Evolutionary conservation across 345 rosid genomes (phyloP).

Genomic region (Salix viminalis): DNA sequence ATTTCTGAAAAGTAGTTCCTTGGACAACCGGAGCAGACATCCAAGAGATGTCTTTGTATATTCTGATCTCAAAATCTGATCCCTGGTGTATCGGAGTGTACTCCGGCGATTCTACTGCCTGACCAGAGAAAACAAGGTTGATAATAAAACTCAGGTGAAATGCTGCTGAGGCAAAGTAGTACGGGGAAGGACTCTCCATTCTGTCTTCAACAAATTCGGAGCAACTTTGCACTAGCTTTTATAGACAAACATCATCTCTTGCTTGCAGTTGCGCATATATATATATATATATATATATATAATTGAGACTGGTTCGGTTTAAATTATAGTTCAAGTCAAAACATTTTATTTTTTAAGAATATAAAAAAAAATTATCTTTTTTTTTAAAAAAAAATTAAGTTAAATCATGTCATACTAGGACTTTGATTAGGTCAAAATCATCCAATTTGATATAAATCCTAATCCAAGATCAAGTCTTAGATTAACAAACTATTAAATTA

Average conservation of each 20-base stretch:
- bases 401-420: too few species aligned
- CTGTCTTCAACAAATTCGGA: background rate
- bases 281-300: too few species aligned
- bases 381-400: too few species aligned
- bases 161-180: background rate
- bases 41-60: constrained; percentile 32
- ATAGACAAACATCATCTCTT: background rate
- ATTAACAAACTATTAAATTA: too few species aligned
- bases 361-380: too few species aligned
- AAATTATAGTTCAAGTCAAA: too few species aligned
- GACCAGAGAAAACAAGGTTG: constrained; percentile 11
- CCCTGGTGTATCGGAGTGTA: constrained; percentile 24
- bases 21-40: constrained; percentile 31
- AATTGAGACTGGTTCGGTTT: too few species aligned
- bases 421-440: too few species aligned
- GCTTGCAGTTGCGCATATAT: too few species aligned
- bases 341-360: too few species aligned
- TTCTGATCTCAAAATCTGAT: constrained; percentile 44
- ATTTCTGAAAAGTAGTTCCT: constrained; percentile 34
- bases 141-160: background rate
- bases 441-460: too few species aligned
- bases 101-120: constrained; percentile 31
- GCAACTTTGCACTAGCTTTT: background rate
- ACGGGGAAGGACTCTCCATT: constrained; percentile 11
- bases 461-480: too few species aligned